A percentile compares a stretch with the other conserved stretches of the same genome.
Evolutionary conservation across 2,329 filamentous ascomycete genomes (phyloP).

Genomic region (Rhynchosporium secalis): DNA sequence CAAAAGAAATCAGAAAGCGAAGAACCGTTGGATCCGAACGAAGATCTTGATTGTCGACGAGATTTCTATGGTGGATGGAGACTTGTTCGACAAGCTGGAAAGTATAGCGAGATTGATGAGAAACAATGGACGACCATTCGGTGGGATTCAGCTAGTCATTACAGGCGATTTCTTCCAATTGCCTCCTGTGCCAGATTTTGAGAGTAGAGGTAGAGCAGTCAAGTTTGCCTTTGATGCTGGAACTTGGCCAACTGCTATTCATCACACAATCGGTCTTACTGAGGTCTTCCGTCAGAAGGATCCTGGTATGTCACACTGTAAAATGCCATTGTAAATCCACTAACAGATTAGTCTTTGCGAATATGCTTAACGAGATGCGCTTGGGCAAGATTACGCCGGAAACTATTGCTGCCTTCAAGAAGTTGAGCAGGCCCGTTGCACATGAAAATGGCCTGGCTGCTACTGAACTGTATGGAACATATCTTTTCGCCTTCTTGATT

Average conservation of each 20-base stretch:
- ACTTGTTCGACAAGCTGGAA: constrained; percentile 94
- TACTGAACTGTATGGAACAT: constrained; percentile 69
- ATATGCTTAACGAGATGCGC: constrained; percentile 98
- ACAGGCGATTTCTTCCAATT: constrained; percentile 98
- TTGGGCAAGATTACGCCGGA: constrained; percentile 76
- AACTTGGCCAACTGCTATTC: constrained; percentile 89
- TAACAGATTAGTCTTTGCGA: constrained; percentile 68
- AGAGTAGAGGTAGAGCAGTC: constrained; percentile 56
- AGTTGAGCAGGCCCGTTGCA: constrained; percentile 67
- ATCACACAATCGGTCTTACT: constrained; percentile 92
- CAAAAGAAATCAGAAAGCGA: constrained; percentile 82
- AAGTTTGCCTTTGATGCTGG: constrained; percentile 93
- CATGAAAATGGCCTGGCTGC: constrained; percentile 76
- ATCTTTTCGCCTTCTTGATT: background rate
- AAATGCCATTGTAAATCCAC: constrained; percentile 6
- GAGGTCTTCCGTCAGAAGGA: constrained; percentile 97
- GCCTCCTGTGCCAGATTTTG: constrained; percentile 81
- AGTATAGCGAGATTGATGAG: constrained; percentile 80
- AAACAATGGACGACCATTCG: constrained; percentile 90
- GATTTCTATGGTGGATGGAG: constrained; percentile 97
- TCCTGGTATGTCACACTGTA: constrained; percentile 50
- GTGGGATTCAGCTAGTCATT: constrained; percentile 92
- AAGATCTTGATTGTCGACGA: constrained; percentile 91
- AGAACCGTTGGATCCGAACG: constrained; percentile 82
- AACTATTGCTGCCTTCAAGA: constrained; percentile 75